Evolutionary conservation across 148 eudicot species (phyloP).

Genomic region (Dianthus caryophyllus): DNA sequence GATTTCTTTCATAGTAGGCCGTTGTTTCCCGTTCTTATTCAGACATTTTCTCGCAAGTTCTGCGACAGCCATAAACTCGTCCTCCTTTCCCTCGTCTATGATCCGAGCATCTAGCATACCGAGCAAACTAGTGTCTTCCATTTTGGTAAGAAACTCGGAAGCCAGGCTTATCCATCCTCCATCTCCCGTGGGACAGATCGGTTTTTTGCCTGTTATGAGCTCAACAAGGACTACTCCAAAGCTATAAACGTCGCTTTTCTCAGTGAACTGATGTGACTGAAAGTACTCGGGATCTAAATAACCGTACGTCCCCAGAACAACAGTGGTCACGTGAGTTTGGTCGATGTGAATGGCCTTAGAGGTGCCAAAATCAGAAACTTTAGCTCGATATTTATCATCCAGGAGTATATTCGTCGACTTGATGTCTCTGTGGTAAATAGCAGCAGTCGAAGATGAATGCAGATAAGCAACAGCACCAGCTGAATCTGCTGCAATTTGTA

Average conservation of each 20-base stretch:
- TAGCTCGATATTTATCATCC: too few relatives aligned
- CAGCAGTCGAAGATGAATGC: conserved; percentile 27
- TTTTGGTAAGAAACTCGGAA: conserved; percentile 18
- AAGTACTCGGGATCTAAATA: conserved; percentile 34
- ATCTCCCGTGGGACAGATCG: conserved; percentile 8
- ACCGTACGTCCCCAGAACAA: conserved; percentile 28
- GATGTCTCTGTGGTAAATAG: conserved; percentile 30
- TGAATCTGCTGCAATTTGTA: conserved; percentile 33
- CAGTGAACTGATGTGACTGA: conserved; percentile 26
- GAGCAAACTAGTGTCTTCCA: conserved; percentile 17
- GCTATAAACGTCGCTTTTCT: too few relatives aligned
- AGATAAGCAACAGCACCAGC: conserved; percentile 25
- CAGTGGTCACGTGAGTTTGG: conserved; percentile 30
- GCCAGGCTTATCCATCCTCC: conserved; percentile 29
- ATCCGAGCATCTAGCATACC: conserved; percentile 21
- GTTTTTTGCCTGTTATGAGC: too few relatives aligned
- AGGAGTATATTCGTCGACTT: conserved; percentile 27
- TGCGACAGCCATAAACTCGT: too few relatives aligned
- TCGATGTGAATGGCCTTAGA: too few relatives aligned
- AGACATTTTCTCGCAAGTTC: too few relatives aligned
- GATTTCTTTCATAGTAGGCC: too few relatives aligned
- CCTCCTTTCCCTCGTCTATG: conserved; percentile 16
- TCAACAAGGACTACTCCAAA: too few relatives aligned
- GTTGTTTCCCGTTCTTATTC: too few relatives aligned
- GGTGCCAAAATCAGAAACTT: too few relatives aligned